Percentiles rank a stretch among this genome's conserved stretches.
phyloP scores from a whole-genome alignment of 257 asterid species.

The Rhazya stricta region DNA sequence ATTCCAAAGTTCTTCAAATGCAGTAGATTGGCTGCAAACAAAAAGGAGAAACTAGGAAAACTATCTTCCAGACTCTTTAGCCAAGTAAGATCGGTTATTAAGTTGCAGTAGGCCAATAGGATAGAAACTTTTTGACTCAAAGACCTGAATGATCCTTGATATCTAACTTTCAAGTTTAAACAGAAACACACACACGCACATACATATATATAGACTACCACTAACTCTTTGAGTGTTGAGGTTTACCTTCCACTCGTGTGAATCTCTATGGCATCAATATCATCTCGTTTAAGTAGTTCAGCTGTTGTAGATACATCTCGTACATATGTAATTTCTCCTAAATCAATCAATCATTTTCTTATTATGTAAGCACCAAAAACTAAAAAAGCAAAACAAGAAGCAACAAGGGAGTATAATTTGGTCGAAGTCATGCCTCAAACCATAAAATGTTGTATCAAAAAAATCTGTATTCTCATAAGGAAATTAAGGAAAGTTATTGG shows the following conservation, averaged over 20 bases:
- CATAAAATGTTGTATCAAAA: background rate
- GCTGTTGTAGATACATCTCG: conserved; percentile 70
- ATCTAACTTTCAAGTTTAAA: background rate
- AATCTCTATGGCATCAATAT: conserved; percentile 79
- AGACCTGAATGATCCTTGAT: background rate
- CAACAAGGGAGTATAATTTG: background rate
- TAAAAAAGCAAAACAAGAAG: background rate
- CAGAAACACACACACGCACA: background rate
- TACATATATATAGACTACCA: background rate
- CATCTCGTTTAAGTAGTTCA: conserved; percentile 56
- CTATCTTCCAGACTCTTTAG: conserved; percentile 14
- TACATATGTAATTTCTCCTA: conserved; percentile 62
- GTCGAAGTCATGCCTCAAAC: background rate
- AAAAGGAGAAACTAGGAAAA: conserved; percentile 13
- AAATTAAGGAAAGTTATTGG: background rate
- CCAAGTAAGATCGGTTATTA: background rate
- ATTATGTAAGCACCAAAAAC: background rate
- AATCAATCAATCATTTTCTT: conserved; percentile 12
- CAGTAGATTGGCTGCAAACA: conserved; percentile 41
- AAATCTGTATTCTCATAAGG: background rate
- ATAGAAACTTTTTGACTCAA: background rate
- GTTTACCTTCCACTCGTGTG: conserved; percentile 88
- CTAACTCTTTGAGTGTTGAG: background rate
- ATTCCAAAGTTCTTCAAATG: conserved; percentile 64
- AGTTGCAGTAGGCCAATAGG: background rate